phyloP scores from a whole-genome alignment of 371 early-diverging fungal species.

The Mortierella sp. region DNA sequence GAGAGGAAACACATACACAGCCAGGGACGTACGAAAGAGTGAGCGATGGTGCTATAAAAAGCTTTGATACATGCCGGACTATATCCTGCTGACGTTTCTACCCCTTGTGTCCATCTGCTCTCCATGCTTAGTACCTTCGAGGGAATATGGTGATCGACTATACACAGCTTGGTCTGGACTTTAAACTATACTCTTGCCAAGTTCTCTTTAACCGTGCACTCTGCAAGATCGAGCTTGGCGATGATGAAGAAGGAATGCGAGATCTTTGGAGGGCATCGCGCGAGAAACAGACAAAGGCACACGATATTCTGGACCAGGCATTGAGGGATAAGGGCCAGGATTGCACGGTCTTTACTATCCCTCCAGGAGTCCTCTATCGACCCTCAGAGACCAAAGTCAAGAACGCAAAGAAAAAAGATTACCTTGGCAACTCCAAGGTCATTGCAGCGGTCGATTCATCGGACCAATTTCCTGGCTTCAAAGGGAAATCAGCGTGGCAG shows the following conservation, averaged over 20 bases:
- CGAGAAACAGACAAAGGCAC: constrained; percentile 75
- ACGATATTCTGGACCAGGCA: constrained; percentile 80
- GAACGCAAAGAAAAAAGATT: constrained; percentile 81
- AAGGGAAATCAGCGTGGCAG: constrained; percentile 57
- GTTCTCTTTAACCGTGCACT: constrained; percentile 92
- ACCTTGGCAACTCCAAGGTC: constrained; percentile 81
- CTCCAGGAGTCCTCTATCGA: constrained; percentile 80
- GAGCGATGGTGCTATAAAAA: too few relatives aligned
- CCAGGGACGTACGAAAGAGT: too few relatives aligned
- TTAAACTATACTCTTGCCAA: constrained; percentile 88
- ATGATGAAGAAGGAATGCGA: constrained; percentile 76
- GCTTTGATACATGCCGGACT: too few relatives aligned
- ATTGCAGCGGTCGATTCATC: constrained; percentile 71
- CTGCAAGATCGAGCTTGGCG: constrained; percentile 80
- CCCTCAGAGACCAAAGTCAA: constrained; percentile 86
- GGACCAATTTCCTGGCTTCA: constrained; percentile 77
- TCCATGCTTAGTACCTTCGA: constrained; percentile 72
- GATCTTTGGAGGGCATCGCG: constrained; percentile 82
- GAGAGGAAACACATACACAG: too few relatives aligned
- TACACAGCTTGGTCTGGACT: constrained; percentile 90
- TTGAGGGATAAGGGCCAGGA: constrained; percentile 75
- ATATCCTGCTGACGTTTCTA: too few relatives aligned
- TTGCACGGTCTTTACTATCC: constrained; percentile 81
- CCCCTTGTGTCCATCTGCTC: too few relatives aligned
- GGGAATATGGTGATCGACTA: constrained; percentile 94